Evolutionary conservation across 2,329 filamentous ascomycete genomes (phyloP).

Genomic region (Verticillium albo-atrum): DNA sequence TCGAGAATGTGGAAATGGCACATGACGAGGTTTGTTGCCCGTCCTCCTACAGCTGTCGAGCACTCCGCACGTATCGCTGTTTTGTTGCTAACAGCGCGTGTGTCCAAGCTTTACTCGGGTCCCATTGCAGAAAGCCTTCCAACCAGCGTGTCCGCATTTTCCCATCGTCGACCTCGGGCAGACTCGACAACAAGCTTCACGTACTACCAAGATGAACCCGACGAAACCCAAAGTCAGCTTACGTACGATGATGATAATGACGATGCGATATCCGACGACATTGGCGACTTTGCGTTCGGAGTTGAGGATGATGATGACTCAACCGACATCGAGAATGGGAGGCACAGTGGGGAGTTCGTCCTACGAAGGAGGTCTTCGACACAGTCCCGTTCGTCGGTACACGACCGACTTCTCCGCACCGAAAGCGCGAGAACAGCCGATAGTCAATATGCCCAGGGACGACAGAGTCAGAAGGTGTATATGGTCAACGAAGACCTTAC

Average conservation of each 20-base stretch:
- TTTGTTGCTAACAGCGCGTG: neutral
- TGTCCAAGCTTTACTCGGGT: conserved; percentile 69
- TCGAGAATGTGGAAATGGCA: conserved; percentile 98
- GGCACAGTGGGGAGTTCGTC: conserved; percentile 39
- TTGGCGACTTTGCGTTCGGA: conserved; percentile 33
- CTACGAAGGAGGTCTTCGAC: conserved; percentile 60
- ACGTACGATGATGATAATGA: conserved; percentile 25
- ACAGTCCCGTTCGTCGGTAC: conserved; percentile 50
- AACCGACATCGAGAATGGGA: conserved; percentile 33
- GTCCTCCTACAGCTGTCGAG: neutral
- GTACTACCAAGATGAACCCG: conserved; percentile 64
- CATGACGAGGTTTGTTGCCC: conserved; percentile 74
- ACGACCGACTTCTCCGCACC: conserved; percentile 63
- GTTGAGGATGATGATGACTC: conserved; percentile 33
- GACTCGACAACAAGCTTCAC: conserved; percentile 87
- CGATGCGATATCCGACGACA: conserved; percentile 12
- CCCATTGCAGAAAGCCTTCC: conserved; percentile 95
- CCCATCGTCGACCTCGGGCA: conserved; percentile 73
- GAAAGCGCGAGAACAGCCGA: conserved; percentile 66
- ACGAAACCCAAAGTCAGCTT: conserved; percentile 8
- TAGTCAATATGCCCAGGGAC: conserved; percentile 58
- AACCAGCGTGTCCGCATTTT: conserved; percentile 87
- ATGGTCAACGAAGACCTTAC: conserved; percentile 91
- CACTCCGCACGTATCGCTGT: no score
- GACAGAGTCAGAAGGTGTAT: conserved; percentile 84